Evolutionary conservation across 495 filamentous ascomycete genomes (phyloP).

Genomic region (Penicillium maclennaniae): DNA sequence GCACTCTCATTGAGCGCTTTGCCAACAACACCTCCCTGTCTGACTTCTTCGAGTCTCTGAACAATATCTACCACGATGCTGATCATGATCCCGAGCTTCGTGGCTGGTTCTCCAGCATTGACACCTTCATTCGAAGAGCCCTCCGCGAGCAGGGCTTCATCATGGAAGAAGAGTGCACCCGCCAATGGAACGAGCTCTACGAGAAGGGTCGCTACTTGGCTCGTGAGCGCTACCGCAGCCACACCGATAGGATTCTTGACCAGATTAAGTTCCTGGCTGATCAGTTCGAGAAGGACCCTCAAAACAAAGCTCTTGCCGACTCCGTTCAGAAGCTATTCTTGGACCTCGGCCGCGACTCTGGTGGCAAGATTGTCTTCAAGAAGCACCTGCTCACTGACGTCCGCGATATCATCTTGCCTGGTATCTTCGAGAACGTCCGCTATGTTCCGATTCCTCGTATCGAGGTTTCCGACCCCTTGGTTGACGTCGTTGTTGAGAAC

Average conservation of each 20-base stretch:
- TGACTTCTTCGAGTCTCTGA: conserved; percentile 81
- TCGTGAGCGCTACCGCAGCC: conserved; percentile 78
- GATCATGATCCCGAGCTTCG: conserved; percentile 85
- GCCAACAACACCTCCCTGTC: conserved; percentile 89
- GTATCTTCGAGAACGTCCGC: conserved; percentile 76
- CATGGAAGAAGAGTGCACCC: conserved; percentile 75
- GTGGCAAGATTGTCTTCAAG: conserved; percentile 86
- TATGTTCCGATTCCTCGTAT: conserved; percentile 95
- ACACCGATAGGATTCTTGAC: conserved; percentile 83
- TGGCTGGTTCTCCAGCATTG: conserved; percentile 79
- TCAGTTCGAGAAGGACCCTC: conserved; percentile 83
- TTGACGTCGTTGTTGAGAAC: conserved; percentile 91
- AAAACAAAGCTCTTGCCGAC: conserved; percentile 74
- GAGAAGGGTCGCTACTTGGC: conserved; percentile 86
- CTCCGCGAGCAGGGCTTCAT: conserved; percentile 88
- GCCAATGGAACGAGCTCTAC: conserved; percentile 79
- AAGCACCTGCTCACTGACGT: conserved; percentile 86
- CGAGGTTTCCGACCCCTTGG: conserved; percentile 80
- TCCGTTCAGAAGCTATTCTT: conserved; percentile 81
- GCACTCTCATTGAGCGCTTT: conserved; percentile 87
- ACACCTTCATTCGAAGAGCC: conserved; percentile 72
- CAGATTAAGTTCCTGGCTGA: conserved; percentile 85
- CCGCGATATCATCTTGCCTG: conserved; percentile 80
- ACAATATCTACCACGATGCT: conserved; percentile 85
- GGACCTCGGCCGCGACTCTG: conserved; percentile 79